Base-by-base conservation (phyloP, 306 rosid genomes). In the Prunus fruticosa region DNA sequence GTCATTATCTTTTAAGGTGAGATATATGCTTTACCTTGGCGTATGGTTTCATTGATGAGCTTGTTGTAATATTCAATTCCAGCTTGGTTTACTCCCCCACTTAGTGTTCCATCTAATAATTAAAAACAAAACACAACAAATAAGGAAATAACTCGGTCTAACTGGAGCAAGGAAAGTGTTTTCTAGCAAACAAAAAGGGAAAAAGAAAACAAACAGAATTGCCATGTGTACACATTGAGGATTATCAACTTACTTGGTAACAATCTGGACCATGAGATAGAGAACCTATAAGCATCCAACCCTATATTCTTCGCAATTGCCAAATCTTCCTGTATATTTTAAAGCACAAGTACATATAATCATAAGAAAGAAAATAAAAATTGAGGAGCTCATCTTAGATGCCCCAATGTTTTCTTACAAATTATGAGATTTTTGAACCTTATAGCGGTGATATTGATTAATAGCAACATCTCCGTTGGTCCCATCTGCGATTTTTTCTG, bases 251-350 rank as follows among this genome's bases (percentile, higher is more conserved):
- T 87, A 89, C 96, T 85, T 72, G 97, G 92, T 15, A 92, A 41
- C 18, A 92, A 64, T 86, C 96, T 82, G 14, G 97, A 78, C 97
- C 97, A 92, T 6, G 97, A 84, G 53, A 92, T 87, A 8, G 96
- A 90, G 61, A 92, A 88, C 69, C 92, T 77, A 38, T 88, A 92
- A 23, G 92, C 89, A 84, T 90, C 93, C 62, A 81, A 71, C 11
- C 79, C 81, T 83, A 90, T 81, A 0, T 86, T 79, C 76, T 88
- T 92, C 81, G 87, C 74, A 38, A 38, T 38, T 38, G 9, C 43
- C 43, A 38, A 38, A 38, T 38, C 43, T 38, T 38, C 43, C 43
- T 38, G 7, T 1, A 38, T 38, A 38, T 38, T 6, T 9, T 38
- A 6, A 38, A 9, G 7, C 43, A 34, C 43, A 34, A 34, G 43